phyloP scores from a whole-genome alignment of 2,329 filamentous ascomycete genomes.

The Colletotrichum plurivorum region DNA sequence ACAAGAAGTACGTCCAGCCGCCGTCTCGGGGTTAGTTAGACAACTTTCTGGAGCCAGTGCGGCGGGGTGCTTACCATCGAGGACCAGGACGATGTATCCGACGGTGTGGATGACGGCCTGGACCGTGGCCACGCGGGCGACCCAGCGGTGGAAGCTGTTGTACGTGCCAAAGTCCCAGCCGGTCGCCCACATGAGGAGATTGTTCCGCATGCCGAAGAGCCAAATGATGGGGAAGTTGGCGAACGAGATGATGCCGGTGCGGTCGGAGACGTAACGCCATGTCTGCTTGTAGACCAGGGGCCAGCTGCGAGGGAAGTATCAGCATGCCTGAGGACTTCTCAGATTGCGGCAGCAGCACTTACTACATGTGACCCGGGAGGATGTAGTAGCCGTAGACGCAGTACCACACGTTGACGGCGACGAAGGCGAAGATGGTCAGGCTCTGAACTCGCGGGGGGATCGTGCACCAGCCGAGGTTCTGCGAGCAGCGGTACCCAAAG shows the following conservation, averaged over 20 bases:
- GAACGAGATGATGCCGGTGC: conserved; percentile 75
- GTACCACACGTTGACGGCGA: conserved; percentile 55
- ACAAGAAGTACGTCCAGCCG: conserved; percentile 52
- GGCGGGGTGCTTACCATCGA: conserved; percentile 47
- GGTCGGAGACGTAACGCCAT: conserved; percentile 71
- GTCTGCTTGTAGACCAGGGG: conserved; percentile 50
- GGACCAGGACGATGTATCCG: conserved; percentile 66
- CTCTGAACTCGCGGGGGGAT: conserved; percentile 60
- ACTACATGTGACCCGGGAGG: conserved; percentile 58
- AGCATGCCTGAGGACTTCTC: too few species aligned
- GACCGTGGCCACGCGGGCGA: conserved; percentile 73
- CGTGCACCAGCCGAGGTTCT: conserved; percentile 61
- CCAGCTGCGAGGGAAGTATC: too few species aligned
- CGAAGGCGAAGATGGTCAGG: conserved; percentile 54
- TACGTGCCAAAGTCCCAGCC: conserved; percentile 79
- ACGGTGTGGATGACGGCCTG: conserved; percentile 75
- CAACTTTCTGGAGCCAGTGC: conserved; percentile 4
- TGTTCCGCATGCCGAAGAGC: conserved; percentile 78
- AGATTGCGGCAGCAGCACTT: conserved; percentile 41
- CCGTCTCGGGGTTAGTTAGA: conserved; percentile 50
- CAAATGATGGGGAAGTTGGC: conserved; percentile 75
- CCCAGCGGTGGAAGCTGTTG: conserved; percentile 77
- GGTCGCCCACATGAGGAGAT: conserved; percentile 75
- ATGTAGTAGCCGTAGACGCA: conserved; percentile 55
- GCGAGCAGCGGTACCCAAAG: conserved; percentile 58